phyloP scores from a whole-genome alignment of 208 protist species.

The Crithidia fasciculata region DNA sequence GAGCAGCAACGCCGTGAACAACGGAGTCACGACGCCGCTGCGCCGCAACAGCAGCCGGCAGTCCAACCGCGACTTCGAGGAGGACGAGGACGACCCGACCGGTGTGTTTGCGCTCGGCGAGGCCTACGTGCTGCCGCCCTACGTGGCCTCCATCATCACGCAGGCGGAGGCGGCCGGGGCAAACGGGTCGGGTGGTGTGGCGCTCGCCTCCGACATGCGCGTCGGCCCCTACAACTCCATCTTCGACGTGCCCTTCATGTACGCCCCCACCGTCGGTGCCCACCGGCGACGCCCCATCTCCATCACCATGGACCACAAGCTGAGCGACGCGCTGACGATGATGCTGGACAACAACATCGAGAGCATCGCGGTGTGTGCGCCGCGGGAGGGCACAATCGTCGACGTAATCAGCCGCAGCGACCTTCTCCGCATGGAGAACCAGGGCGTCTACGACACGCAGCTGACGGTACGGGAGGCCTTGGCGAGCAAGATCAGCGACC shows the following conservation, averaged over 20 bases:
- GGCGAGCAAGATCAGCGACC: constrained; percentile 50
- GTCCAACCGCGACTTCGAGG: constrained; percentile 25
- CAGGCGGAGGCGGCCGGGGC: constrained; percentile 42
- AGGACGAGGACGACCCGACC: constrained; percentile 34
- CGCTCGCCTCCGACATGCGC: constrained; percentile 33
- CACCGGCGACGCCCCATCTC: constrained; percentile 58
- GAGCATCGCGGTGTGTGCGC: constrained; percentile 63
- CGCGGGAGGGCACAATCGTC: constrained; percentile 60
- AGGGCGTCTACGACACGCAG: constrained; percentile 89
- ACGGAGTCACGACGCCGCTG: constrained; percentile 15
- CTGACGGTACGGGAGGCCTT: constrained; percentile 80
- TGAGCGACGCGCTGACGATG: constrained; percentile 71
- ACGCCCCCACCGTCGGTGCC: constrained; percentile 63
- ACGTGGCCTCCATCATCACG: constrained; percentile 61
- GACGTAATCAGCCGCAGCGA: constrained; percentile 87
- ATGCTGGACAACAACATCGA: constrained; percentile 79
- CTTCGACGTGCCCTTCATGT: constrained; percentile 78
- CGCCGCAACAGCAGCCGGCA: constrained; percentile 15
- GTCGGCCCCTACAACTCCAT: constrained; percentile 77
- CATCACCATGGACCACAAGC: constrained; percentile 72
- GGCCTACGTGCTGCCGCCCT: constrained; percentile 54
- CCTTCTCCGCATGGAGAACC: constrained; percentile 85
- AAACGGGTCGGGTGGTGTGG: constrained; percentile 40
- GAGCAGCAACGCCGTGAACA: constrained; percentile 24
- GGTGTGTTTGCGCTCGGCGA: constrained; percentile 43